Conservation (phyloP, 139 green algal species). For the Auxenochlorella protothecoides region DNA sequence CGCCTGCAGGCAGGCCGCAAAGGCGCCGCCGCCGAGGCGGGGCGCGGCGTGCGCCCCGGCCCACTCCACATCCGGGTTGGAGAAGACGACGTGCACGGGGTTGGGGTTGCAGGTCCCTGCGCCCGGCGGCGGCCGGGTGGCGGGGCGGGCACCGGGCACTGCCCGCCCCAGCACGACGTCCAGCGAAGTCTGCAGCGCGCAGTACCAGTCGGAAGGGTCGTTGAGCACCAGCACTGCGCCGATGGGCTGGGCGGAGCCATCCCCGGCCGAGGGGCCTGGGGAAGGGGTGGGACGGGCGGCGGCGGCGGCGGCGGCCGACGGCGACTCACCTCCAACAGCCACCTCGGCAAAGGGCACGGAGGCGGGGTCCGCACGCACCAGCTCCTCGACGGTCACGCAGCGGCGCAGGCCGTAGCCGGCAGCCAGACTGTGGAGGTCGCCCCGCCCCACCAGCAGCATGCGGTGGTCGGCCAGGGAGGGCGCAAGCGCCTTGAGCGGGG, state of each 20-base stretch:
- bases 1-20: conserved; percentile 39
- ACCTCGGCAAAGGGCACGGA: conserved; percentile 42
- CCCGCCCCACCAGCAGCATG: conserved; percentile 53
- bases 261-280: neutral
- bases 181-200: conserved; percentile 40
- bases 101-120: neutral
- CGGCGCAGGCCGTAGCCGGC: conserved; percentile 54
- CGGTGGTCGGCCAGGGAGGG: conserved; percentile 26
- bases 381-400: conserved; percentile 34
- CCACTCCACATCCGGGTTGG: conserved; percentile 62
- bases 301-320: neutral
- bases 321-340: neutral
- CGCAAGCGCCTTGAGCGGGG: conserved; percentile 50
- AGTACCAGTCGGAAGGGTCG: conserved; percentile 64
- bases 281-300: neutral
- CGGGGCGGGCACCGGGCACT: conserved; percentile 1
- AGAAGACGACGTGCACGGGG: conserved; percentile 27
- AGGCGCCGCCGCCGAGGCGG: conserved; percentile 60
- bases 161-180: conserved; percentile 23
- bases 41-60: conserved; percentile 48
- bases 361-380: conserved; percentile 33
- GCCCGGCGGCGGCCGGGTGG: neutral
- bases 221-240: conserved; percentile 54
- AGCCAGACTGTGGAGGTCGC: conserved; percentile 41
- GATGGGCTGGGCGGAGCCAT: conserved; percentile 29